Evolutionary conservation across 2,329 filamentous ascomycete species (phyloP), one percentile per base, ranked within the genome.

Genomic region (Teratosphaeria nubilosa): DNA sequence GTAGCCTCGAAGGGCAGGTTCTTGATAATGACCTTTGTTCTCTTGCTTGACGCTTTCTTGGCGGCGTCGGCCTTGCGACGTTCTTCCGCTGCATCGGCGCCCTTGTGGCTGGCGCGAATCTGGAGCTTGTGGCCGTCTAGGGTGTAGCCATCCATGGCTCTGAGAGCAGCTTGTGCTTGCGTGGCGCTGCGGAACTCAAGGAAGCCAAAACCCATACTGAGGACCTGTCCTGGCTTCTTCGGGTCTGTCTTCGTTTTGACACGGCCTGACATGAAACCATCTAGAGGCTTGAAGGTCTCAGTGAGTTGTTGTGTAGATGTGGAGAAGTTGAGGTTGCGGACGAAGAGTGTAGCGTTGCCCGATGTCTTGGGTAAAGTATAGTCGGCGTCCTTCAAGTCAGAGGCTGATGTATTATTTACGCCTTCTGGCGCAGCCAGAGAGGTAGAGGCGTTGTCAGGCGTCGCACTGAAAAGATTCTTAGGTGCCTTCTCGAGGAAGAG

Each of bases 191-290:
- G 82, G 75, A 97, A 99, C 68, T 96, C 91, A 60, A 91, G 83
- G 73, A 99, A 99, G 51, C 91, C 94, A 71, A 95, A 99, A 41
- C 94, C 94, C 91, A 97, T 96, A 71, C 91, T 96, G 56, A 99
- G 83, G 3, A 87, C 82, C 73, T 95, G 87, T 9, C 88, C 90
- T 20, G 89, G 86, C 69, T 87, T 88, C 78, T 96, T 96, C n/a
- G 91, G 83, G 70, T 99, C 91, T 45, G 85, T 83, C 76, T 95
- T 96, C 25, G 90, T 96, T 77, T 96, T 96, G 64, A 99, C 91
- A 63, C 85, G 83, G 30, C 91, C 92, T 58, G 88, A 90, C 63
- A 94, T 79, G 74, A 97, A 97, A 56, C 94, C 94, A 66, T 91
- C 87, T 57, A 97, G 78, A 56, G 88, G 81, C 62, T 83, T 81